A percentile compares a stretch with the other conserved stretches of the same genome.
These are phyloP conservation scores for Coemansia sp. DNA, from an alignment of 192 early-diverging fungal species.

Conservation along the genomic window DNA sequence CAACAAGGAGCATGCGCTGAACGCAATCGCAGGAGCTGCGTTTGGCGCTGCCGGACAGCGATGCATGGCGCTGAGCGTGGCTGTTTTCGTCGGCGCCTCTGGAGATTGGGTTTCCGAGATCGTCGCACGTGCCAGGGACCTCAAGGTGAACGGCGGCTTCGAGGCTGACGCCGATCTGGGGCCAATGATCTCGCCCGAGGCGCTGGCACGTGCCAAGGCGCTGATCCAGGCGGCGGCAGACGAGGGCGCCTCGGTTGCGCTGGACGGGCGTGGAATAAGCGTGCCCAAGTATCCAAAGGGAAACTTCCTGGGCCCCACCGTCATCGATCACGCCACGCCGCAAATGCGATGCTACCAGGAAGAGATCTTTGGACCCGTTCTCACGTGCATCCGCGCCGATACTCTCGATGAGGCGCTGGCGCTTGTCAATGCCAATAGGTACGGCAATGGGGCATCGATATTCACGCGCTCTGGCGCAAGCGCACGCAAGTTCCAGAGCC, in stretches of 20 bases:
- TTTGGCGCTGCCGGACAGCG: conserved; percentile 98
- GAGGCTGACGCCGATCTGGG: conserved; percentile 87
- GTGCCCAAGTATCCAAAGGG: conserved; percentile 82
- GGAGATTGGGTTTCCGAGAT: conserved; percentile 86
- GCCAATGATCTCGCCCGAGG: conserved; percentile 83
- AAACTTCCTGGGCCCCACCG: conserved; percentile 96
- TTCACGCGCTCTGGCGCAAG: conserved; percentile 90
- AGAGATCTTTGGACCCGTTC: conserved; percentile 96
- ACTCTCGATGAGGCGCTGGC: conserved; percentile 91
- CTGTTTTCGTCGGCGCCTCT: conserved; percentile 86
- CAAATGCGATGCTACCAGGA: conserved; percentile 89
- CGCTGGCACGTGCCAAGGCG: conserved; percentile 71
- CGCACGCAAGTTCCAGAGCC: conserved; percentile 85
- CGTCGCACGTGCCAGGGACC: conserved; percentile 78
- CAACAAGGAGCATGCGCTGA: conserved; percentile 93
- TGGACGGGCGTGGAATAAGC: conserved; percentile 85
- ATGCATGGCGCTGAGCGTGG: conserved; percentile 96
- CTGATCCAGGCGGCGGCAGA: conserved; percentile 83
- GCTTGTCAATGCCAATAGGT: conserved; percentile 86
- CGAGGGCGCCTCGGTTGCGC: conserved; percentile 80
- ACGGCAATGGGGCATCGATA: conserved; percentile 84
- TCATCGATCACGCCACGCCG: conserved; percentile 73
- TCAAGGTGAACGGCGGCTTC: conserved; percentile 85
- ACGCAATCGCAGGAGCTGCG: conserved; percentile 88
- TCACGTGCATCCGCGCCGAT: conserved; percentile 79